These are phyloP conservation scores for Boletales sp. DNA, from an alignment of 768 basidiomycete genomes.

Conservation along the genomic window DNA sequence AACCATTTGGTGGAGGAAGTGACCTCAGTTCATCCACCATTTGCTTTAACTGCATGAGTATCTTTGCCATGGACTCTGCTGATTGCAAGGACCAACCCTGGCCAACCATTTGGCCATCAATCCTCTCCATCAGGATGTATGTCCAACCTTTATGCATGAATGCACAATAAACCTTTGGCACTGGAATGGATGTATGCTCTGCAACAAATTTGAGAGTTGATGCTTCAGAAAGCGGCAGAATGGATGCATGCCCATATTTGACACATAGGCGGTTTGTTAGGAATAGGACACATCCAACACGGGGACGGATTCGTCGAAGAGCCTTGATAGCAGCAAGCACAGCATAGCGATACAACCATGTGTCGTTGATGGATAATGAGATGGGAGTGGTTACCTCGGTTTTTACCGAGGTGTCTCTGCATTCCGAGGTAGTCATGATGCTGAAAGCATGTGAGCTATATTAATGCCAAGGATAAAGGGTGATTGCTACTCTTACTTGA, in stretches of 20 bases:
- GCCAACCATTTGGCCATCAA: neutral
- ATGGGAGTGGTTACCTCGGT: no score
- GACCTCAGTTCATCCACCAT: neutral
- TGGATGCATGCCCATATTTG: neutral
- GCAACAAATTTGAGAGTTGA: neutral
- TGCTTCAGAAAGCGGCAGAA: neutral
- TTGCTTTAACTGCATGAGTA: neutral
- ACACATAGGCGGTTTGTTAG: neutral
- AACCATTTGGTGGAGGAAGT: neutral
- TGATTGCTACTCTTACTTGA: no score
- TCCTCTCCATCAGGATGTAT: slow-evolving; percentile 2
- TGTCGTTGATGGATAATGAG: no score
- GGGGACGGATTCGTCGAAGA: neutral
- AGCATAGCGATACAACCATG: no score
- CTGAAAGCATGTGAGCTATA: no score
- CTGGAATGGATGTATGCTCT: neutral
- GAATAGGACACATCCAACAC: neutral
- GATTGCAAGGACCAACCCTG: neutral
- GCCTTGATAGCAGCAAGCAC: neutral
- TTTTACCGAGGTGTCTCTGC: no score
- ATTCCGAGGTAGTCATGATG: no score
- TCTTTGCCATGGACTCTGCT: neutral
- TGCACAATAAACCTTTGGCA: neutral
- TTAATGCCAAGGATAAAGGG: no score
- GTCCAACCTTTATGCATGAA: neutral